A percentile compares a stretch with the other conserved stretches of the same genome.
Evolutionary conservation across 306 rosid species (phyloP).

Genomic region (Oemleria cerasiformis): DNA sequence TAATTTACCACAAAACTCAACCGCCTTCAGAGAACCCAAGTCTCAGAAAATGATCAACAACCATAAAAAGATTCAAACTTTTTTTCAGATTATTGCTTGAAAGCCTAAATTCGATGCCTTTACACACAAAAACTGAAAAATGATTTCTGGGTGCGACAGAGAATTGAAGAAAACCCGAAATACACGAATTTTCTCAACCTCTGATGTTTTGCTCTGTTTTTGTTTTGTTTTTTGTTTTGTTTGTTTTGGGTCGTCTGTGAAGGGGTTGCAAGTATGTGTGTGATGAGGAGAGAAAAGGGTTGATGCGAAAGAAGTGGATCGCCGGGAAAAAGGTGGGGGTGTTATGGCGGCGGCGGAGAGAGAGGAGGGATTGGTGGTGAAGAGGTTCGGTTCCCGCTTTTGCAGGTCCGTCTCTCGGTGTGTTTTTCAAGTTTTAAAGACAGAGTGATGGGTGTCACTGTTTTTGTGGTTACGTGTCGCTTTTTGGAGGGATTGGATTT

Average conservation of each 20-base stretch:
- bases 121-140: background rate
- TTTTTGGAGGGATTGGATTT: background rate
- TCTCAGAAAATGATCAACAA: background rate
- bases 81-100: background rate
- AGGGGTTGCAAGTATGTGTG: background rate
- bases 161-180: conserved; percentile 12
- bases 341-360: conserved; percentile 28
- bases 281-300: background rate
- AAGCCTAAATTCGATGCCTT: background rate
- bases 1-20: background rate
- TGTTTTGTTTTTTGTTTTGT: background rate
- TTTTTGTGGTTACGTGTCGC: conserved; percentile 48
- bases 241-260: background rate
- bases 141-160: conserved; percentile 7
- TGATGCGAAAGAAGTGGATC: conserved; percentile 43
- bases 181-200: conserved; percentile 4
- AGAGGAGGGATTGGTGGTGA: conserved; percentile 1
- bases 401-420: conserved; percentile 11
- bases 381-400: conserved; percentile 35
- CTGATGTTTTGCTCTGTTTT: background rate
- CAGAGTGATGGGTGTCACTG: background rate
- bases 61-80: background rate
- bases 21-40: background rate
- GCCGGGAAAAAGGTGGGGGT: conserved; percentile 6
- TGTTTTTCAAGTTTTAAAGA: conserved; percentile 24